Conservation (phyloP, 1,284 basidiomycete genomes). For the Vanrija pseudolonga region DNA sequence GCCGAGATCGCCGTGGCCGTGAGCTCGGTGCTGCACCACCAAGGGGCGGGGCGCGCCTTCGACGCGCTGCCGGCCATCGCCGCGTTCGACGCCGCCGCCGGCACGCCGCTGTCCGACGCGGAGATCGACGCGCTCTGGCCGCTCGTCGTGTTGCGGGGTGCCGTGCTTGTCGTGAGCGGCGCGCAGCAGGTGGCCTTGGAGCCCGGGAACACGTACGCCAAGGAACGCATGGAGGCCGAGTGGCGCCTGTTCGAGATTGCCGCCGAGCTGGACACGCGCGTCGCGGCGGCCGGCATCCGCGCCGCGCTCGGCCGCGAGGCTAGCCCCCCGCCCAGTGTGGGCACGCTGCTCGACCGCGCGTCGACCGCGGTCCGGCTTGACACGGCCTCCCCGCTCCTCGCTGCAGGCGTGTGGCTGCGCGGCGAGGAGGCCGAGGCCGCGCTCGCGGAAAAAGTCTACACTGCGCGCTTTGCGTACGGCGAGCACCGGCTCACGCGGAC, state of each 20-base stretch:
- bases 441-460: not conserved
- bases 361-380: conserved; percentile 1
- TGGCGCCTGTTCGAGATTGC: conserved; percentile 9
- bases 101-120: conserved; percentile 1
- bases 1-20: conserved; percentile 11
- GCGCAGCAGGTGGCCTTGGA: conserved; percentile 7
- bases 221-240: conserved; percentile 5
- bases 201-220: conserved; percentile 5
- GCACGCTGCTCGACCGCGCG: not conserved
- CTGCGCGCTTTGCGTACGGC: conserved; percentile 2
- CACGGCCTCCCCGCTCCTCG: conserved; percentile 1
- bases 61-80: conserved; percentile 6
- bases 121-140: conserved; percentile 13
- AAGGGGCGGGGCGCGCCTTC: not conserved
- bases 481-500: conserved; percentile 4
- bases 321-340: not conserved
- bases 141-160: conserved; percentile 7
- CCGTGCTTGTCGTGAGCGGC: conserved; percentile 5
- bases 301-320: not conserved
- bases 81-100: conserved; percentile 2
- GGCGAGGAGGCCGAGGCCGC: not conserved
- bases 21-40: conserved; percentile 9
- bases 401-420: not conserved
- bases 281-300: conserved; percentile 1
- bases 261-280: not conserved